Conservation (phyloP, 192 early-diverging fungal genomes). For the Funneliformis geosporum region DNA sequence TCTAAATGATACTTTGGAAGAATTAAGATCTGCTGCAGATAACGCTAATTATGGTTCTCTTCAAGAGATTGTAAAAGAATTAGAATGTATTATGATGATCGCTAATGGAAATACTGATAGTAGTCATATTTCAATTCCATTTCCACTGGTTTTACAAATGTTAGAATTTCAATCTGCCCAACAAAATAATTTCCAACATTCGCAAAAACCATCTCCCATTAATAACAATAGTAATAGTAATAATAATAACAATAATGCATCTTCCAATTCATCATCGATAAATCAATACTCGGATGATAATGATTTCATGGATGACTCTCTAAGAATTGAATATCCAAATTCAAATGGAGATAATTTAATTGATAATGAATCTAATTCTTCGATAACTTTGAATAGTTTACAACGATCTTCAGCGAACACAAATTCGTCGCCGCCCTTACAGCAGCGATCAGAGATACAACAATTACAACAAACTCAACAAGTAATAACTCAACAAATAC, state of each 20-base stretch:
- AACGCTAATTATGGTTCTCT: not conserved
- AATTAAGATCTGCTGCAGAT: not conserved
- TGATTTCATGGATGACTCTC: not conserved
- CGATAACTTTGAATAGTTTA: not conserved
- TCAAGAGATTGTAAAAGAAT: conserved; percentile 6
- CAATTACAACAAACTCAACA: not conserved
- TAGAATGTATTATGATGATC: conserved; percentile 18
- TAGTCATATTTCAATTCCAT: conserved; percentile 16
- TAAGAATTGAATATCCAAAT: not conserved
- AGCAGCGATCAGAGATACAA: not conserved
- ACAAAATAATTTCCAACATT: not conserved
- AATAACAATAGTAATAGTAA: not conserved
- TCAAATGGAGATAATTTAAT: not conserved
- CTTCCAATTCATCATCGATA: not conserved
- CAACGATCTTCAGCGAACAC: not conserved
- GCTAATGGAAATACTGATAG: conserved; percentile 2
- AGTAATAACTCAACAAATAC: not conserved
- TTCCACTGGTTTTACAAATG: conserved; percentile 15
- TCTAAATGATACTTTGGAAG: conserved; percentile 20
- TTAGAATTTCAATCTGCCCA: conserved; percentile 12
- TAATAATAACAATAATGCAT: not conserved
- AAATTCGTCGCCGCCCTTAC: not conserved
- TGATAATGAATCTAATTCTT: not conserved
- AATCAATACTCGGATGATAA: not conserved
- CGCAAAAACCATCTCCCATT: not conserved